Percentiles rank a stretch among this genome's conserved stretches.
phyloP scores from a whole-genome alignment of 2,329 filamentous ascomycete genomes.

The Beauveria sp. region DNA sequence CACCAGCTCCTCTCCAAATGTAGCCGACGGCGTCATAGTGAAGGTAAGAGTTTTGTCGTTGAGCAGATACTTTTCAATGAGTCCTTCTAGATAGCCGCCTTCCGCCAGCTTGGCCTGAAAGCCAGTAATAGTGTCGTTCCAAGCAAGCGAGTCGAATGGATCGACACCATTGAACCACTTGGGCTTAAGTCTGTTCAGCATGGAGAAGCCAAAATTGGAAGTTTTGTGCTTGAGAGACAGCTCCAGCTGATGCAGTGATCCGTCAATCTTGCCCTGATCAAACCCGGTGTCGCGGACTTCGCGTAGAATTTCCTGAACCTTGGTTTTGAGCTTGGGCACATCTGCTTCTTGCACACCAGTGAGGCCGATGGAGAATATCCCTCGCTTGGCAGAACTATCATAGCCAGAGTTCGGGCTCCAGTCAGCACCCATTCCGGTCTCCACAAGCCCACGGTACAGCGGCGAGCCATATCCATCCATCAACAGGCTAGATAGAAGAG shows the following conservation, averaged over 20 bases:
- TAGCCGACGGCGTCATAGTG: conserved; percentile 81
- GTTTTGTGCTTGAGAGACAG: conserved; percentile 94
- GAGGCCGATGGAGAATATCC: conserved; percentile 83
- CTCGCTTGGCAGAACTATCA: conserved; percentile 66
- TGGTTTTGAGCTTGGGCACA: conserved; percentile 66
- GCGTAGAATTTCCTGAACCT: conserved; percentile 63
- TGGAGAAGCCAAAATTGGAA: conserved; percentile 83
- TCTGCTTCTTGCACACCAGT: conserved; percentile 82
- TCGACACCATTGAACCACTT: conserved; percentile 95
- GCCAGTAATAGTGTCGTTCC: conserved; percentile 78
- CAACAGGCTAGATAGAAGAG: conserved; percentile 72
- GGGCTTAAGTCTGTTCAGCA: conserved; percentile 81
- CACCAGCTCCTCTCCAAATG: conserved; percentile 65
- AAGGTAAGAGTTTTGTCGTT: conserved; percentile 84
- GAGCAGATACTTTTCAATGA: conserved; percentile 84
- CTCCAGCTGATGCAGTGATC: conserved; percentile 88
- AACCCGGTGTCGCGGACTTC: conserved; percentile 71
- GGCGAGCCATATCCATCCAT: conserved; percentile 95
- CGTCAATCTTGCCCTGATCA: conserved; percentile 83
- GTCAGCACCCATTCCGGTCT: conserved; percentile 82
- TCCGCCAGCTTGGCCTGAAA: conserved; percentile 73
- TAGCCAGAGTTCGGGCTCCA: conserved; percentile 94
- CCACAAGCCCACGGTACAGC: conserved; percentile 79
- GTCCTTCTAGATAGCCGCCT: conserved; percentile 71
- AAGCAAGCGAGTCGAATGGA: conserved; percentile 82